Evolutionary conservation across 108 stramenopile species (phyloP), one percentile per base, ranked within the genome.

Genomic region (Aurantiochytrium sp.): DNA sequence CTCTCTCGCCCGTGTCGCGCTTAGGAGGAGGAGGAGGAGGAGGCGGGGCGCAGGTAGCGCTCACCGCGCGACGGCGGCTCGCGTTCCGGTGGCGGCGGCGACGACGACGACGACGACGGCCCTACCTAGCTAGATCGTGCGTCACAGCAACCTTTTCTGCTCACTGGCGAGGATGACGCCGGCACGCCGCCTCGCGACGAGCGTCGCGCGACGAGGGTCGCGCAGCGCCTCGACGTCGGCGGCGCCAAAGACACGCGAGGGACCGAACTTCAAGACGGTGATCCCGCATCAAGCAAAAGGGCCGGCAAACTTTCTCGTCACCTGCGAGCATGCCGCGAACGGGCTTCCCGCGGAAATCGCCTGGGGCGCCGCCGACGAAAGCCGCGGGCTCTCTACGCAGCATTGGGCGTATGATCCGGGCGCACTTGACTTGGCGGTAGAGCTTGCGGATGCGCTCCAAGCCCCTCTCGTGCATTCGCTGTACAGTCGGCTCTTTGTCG

Each of bases 341-440:
- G 51, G 49, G 19, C 45, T 83, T 23, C 76, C 76, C 8, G 23
- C 45, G 45, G 76, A 53, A 8, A 53, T 16, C 16, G 12, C 76
- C 45, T 83, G 76, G 76, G 76, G 76, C 76, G 10, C 19, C 19
- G 49, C 49, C n/a, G 76, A 83, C 51, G 49, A 25, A 16, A 45
- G 43, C 12, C 45, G 76, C 44, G 76, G 51, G 16, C 45, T 83
- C 28, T 6, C 76, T 0, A 16, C 12, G 19, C 25, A 19, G 28
- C 76, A 83, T 23, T 83, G 76, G 76, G 76, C 76, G 1, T 83
- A 47, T 23, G 76, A 83, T 45, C 76, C 76, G n/a, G 76, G 76
- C 76, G 76, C 76, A 16, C 45, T 53, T 12, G 76, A 83, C 23
- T 23, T 83, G 16, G 76, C 76, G 43, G 4, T 53, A 0, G 76